Percentiles rank a stretch among this genome's conserved stretches.
Conservation (phyloP, 345 rosid species). For the Melaleuca alternifolia region DNA sequence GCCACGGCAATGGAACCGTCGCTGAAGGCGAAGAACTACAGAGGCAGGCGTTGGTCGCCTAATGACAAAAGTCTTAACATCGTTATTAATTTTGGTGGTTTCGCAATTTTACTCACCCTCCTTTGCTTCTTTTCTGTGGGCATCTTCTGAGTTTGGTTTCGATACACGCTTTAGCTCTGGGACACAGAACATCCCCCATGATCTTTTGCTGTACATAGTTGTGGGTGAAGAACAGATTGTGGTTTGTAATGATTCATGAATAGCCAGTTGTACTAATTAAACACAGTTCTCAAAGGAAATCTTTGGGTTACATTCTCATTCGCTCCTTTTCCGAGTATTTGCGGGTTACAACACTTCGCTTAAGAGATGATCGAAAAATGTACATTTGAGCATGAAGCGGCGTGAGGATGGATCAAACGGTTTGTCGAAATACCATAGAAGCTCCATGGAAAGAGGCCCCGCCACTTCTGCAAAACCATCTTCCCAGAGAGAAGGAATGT, state of each 20-base stretch:
- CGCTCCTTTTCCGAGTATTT: background rate
- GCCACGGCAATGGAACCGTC: background rate
- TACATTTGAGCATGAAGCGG: background rate
- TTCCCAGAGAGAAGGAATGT: background rate
- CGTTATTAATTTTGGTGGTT: background rate
- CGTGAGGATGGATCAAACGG: background rate
- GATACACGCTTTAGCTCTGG: background rate
- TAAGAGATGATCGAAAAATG: background rate
- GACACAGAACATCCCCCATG: background rate
- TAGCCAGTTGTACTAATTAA: background rate
- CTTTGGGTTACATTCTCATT: background rate
- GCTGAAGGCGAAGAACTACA: background rate
- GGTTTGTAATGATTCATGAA: background rate
- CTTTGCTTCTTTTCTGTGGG: background rate
- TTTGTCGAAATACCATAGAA: background rate
- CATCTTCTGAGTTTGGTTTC: background rate
- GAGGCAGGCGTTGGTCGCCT: background rate
- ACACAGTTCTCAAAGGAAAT: background rate
- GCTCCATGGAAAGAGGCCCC: background rate
- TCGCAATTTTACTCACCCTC: background rate
- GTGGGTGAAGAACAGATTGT: background rate
- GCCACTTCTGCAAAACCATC: background rate
- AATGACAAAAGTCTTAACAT: background rate
- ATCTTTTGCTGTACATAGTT: background rate
- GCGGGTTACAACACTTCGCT: background rate